Percentiles rank a stretch among this genome's conserved stretches.
phyloP scores from a whole-genome alignment of 192 early-diverging fungal genomes.

The Coemansia sp. region DNA sequence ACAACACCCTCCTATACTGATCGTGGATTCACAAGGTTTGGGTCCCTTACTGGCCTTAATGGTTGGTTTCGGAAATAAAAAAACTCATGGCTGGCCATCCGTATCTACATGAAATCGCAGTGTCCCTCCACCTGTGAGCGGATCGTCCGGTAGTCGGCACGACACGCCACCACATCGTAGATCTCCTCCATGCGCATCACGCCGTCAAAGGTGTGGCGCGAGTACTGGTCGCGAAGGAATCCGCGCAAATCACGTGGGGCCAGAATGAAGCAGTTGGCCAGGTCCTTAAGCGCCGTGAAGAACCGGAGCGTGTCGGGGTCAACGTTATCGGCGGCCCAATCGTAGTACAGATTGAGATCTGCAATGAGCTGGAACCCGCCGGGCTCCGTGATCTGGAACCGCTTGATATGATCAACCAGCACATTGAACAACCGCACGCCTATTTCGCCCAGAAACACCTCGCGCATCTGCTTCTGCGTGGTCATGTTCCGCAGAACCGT shows the following conservation, averaged over 20 bases:
- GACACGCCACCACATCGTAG: constrained; percentile 53
- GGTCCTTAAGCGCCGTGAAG: constrained; percentile 54
- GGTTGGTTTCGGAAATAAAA: not conserved
- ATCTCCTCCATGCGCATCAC: constrained; percentile 56
- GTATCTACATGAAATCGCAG: constrained; percentile 53
- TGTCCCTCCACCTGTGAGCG: constrained; percentile 52
- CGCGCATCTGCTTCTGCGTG: constrained; percentile 81
- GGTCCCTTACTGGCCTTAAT: no score
- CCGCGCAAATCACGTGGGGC: constrained; percentile 48
- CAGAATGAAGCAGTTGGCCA: constrained; percentile 55
- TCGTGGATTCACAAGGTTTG: no score
- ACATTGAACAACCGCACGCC: constrained; percentile 82
- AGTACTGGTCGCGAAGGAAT: constrained; percentile 48
- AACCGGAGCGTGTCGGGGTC: constrained; percentile 42
- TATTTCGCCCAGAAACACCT: constrained; percentile 90
- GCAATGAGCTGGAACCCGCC: constrained; percentile 90
- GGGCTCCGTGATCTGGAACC: constrained; percentile 74
- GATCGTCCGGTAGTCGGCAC: constrained; percentile 53
- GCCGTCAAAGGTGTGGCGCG: constrained; percentile 51
- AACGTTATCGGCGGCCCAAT: constrained; percentile 40
- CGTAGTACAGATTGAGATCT: constrained; percentile 53
- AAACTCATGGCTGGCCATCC: not conserved
- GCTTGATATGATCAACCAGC: constrained; percentile 81
- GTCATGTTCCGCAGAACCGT: constrained; percentile 68
- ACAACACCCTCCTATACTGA: no score